Percentiles rank a stretch among this genome's conserved stretches.
phyloP scores from a whole-genome alignment of 169 alveolate genomes.

The Plasmodium relictum region DNA sequence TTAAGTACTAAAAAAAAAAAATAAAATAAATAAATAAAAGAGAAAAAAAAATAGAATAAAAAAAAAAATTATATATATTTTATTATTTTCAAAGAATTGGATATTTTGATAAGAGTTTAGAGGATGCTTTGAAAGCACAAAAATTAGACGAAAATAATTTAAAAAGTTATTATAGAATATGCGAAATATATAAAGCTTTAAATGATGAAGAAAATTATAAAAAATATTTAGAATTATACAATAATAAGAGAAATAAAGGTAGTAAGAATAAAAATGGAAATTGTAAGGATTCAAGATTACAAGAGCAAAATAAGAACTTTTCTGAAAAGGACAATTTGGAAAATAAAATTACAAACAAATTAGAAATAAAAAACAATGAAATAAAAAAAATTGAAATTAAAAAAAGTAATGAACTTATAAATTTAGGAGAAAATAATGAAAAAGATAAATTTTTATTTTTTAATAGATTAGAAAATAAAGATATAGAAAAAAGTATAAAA shows the following conservation, averaged over 20 bases:
- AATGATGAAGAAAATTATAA: slow-evolving; percentile 39
- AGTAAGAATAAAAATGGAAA: not conserved
- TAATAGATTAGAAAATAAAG: slow-evolving; percentile 5
- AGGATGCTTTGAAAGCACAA: slow-evolving; percentile 54
- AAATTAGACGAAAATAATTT: slow-evolving; percentile 42
- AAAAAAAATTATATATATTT: not conserved
- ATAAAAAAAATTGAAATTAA: slow-evolving; percentile 4
- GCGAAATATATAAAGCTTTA: slow-evolving; percentile 49
- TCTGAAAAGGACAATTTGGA: not conserved
- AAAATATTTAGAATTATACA: slow-evolving; percentile 28
- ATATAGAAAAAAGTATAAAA: not conserved
- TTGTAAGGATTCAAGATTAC: not conserved
- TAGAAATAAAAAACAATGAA: not conserved
- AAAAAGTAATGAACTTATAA: slow-evolving; percentile 26
- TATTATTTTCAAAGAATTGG: slow-evolving; percentile 25
- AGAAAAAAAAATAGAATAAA: not conserved
- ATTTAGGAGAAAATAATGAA: slow-evolving; percentile 29
- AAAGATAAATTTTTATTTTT: slow-evolving; percentile 27
- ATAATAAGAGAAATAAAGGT: slow-evolving; percentile 3
- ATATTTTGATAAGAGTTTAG: slow-evolving; percentile 28
- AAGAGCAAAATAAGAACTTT: not conserved
- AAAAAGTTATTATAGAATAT: slow-evolving; percentile 57
- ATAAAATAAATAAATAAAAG: not conserved
- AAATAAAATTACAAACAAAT: not conserved
- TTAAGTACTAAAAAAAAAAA: slow-evolving; percentile 21